These are phyloP conservation scores for Aspergillus ellipticus DNA, from an alignment of 495 filamentous ascomycete species.

Conservation along the genomic window DNA sequence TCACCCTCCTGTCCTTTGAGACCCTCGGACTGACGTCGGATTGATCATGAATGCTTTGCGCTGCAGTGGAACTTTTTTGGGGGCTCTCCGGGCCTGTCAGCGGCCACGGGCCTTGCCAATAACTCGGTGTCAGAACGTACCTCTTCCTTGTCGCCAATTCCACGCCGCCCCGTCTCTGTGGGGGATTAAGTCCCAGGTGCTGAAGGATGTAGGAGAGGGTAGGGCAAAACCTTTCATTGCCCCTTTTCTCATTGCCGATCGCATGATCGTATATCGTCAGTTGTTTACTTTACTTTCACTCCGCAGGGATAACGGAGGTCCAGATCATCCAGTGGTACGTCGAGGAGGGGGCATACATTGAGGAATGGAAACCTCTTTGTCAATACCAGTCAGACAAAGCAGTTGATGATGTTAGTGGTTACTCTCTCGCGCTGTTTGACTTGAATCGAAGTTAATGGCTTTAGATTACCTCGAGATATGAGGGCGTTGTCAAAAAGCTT, in stretches of 20 bases:
- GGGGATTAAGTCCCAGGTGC: conserved; percentile 76
- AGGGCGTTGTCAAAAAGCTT: conserved; percentile 92
- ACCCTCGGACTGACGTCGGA: neutral
- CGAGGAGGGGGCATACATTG: conserved; percentile 88
- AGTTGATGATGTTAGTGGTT: conserved; percentile 70
- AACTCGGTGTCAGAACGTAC: conserved; percentile 19
- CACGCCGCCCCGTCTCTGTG: conserved; percentile 55
- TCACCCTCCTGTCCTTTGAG: neutral
- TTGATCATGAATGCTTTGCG: conserved; percentile 36
- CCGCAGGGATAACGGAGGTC: conserved; percentile 87
- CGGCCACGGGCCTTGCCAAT: conserved; percentile 29
- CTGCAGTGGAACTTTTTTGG: conserved; percentile 24
- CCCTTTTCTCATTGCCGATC: neutral
- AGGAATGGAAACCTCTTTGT: conserved; percentile 96
- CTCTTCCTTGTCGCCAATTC: conserved; percentile 46
- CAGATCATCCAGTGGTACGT: conserved; percentile 99
- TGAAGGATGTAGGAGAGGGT: conserved; percentile 98
- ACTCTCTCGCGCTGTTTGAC: neutral
- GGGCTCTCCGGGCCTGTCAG: conserved; percentile 25
- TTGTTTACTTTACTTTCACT: conserved; percentile 13
- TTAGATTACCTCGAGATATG: conserved; percentile 89
- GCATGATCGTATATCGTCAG: neutral
- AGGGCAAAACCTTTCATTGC: conserved; percentile 12
- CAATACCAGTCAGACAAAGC: conserved; percentile 99
- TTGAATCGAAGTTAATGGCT: conserved; percentile 11